A percentile compares a stretch with the other conserved stretches of the same genome.
Conservation (phyloP, 2,329 filamentous ascomycete species). For the Verticillium klebahnii region DNA sequence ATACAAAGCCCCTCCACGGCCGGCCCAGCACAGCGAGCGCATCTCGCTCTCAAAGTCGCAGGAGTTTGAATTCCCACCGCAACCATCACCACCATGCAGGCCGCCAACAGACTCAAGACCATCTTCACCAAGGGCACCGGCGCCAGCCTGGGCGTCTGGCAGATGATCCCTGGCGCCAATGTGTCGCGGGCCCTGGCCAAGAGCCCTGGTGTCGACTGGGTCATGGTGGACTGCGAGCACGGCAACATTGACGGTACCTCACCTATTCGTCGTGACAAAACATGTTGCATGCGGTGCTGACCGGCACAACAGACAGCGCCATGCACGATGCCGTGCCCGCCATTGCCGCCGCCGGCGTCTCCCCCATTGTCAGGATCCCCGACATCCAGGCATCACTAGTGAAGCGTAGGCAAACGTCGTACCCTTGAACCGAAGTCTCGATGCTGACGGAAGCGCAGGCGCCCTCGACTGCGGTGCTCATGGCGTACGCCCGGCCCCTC, state of each 20-base stretch:
- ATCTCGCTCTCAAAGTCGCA: neutral
- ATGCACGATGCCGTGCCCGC: constrained; percentile 52
- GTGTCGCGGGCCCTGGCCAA: constrained; percentile 56
- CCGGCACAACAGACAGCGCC: constrained; percentile 29
- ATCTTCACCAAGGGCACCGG: constrained; percentile 41
- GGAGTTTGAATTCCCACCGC: neutral
- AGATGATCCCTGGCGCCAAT: constrained; percentile 58
- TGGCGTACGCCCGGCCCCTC: constrained; percentile 31
- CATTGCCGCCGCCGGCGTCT: constrained; percentile 40
- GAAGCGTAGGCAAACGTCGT: constrained; percentile 38
- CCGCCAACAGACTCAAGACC: constrained; percentile 43
- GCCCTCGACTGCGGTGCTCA: constrained; percentile 55
- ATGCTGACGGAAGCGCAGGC: constrained; percentile 25
- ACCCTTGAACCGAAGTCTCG: neutral
- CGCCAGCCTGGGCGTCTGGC: constrained; percentile 55
- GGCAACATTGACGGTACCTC: constrained; percentile 47
- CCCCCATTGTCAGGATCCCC: constrained; percentile 45
- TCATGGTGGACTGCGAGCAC: constrained; percentile 55
- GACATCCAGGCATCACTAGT: constrained; percentile 54
- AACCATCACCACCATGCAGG: constrained; percentile 31
- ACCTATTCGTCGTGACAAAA: neutral
- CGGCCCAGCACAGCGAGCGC: neutral
- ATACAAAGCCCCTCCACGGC: neutral
- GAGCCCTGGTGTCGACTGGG: constrained; percentile 59
- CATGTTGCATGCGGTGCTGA: neutral